phyloP scores from a whole-genome alignment of 2,329 filamentous ascomycete species.

The Xylaria sp. region DNA sequence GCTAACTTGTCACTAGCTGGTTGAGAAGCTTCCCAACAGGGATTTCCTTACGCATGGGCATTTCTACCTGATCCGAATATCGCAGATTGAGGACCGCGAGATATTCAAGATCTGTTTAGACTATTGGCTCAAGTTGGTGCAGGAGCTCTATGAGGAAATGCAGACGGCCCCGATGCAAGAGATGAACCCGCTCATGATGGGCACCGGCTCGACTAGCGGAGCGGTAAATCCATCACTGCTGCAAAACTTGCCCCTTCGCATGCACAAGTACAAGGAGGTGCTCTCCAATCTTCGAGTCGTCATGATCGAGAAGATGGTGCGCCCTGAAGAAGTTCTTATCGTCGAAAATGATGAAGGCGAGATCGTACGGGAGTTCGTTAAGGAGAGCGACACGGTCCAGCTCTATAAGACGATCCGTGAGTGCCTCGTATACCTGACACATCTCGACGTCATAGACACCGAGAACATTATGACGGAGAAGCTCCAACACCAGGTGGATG shows the following conservation, averaged over 20 bases:
- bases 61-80: slow-evolving; percentile 97
- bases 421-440: slow-evolving; percentile 94
- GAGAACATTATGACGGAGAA: slow-evolving; percentile 99
- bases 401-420: slow-evolving; percentile 99
- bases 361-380: slow-evolving; percentile 98
- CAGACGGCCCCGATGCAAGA: slow-evolving; percentile 93
- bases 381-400: slow-evolving; percentile 98
- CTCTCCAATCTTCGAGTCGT: slow-evolving; percentile 92
- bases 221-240: slow-evolving; percentile 84
- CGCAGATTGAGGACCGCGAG: slow-evolving; percentile 96
- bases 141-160: slow-evolving; percentile 99
- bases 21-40: slow-evolving; percentile 92
- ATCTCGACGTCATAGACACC: slow-evolving; percentile 95
- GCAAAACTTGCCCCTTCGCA: slow-evolving; percentile 88
- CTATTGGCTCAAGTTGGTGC: slow-evolving; percentile 98
- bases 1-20: slow-evolving; percentile 59
- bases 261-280: slow-evolving; percentile 97
- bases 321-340: slow-evolving; percentile 95
- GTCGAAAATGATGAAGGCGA: slow-evolving; percentile 99
- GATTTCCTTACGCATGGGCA: slow-evolving; percentile 96
- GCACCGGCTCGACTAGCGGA: slow-evolving; percentile 75
- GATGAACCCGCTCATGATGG: slow-evolving; percentile 83
- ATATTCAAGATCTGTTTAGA: slow-evolving; percentile 99
- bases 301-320: slow-evolving; percentile 99
- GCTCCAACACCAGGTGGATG: slow-evolving; percentile 91